Evolutionary conservation across 2,329 filamentous ascomycete genomes (phyloP), one percentile per base, ranked within the genome.

Genomic region (Rugonectria rugulosa): DNA sequence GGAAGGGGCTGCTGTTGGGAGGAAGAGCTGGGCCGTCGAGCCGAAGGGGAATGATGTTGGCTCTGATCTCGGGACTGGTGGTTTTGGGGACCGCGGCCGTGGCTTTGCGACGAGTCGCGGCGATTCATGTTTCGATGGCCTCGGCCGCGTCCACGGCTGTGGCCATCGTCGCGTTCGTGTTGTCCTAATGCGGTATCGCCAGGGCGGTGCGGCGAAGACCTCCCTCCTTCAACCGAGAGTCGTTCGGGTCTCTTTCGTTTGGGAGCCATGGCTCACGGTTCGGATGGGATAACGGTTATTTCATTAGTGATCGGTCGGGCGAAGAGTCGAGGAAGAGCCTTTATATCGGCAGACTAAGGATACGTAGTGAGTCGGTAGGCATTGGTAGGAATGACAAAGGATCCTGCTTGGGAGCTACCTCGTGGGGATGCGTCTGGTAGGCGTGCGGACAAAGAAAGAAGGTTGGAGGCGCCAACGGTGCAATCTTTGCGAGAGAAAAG

Each of bases 201-300:
- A 41, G 86, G 85, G 27, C 85, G 83, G 72, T 88, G 85, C 46
- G 87, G 86, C 45, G 86, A 82, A 17, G 85, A 85, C 57, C 86
- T 79, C 60, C 73, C 74, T 52, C 75, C 77, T 54, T 86, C 82
- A 59, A 73, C 72, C 57, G 75, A 74, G 46, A 72, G 72, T 61
- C 82, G 76, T 42, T 84, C 81, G 68, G 77, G 75, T 71, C 82
- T 80, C 79, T 86, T 87, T 66, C 84, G 79, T 74, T 86, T 86
- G 23, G 80, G 79, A 75, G 81, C 78, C 83, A 86, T 86, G 58
- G 64, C 68, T 69, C 65, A 59, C 56, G 59, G 56, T 49, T 50
- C 52, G 56, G 56, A 52, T 27, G 38, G 29, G 36, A 37, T 54
- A 51, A 50, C 60, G 59, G 61, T 66, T 72, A 73, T 66, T 60